phyloP scores from a whole-genome alignment of 805 yeast genomes.

The Metschnikowia bowlesiae region DNA sequence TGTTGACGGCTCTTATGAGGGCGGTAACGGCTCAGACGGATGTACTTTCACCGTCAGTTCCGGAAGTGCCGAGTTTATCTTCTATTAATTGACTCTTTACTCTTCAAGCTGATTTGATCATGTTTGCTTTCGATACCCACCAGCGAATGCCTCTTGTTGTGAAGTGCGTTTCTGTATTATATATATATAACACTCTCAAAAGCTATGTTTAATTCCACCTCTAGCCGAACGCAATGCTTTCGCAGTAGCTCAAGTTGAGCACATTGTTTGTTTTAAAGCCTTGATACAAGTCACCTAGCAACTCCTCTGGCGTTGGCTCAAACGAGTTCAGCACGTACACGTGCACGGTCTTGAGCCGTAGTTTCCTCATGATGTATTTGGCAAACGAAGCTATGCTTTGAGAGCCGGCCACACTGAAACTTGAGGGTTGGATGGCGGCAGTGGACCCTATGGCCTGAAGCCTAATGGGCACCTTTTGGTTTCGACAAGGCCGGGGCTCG shows the following conservation, averaged over 20 bases:
- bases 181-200: neutral
- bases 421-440: constrained; percentile 44
- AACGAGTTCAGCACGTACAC: constrained; percentile 39
- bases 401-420: constrained; percentile 45
- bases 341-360: constrained; percentile 19
- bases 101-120: neutral
- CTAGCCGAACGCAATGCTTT: constrained; percentile 38
- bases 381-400: constrained; percentile 46
- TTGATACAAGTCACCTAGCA: constrained; percentile 27
- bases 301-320: constrained; percentile 40
- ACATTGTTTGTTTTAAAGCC: constrained; percentile 32
- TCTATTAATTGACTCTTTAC: constrained; percentile 10
- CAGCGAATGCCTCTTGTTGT: constrained; percentile 1
- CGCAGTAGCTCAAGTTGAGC: constrained; percentile 37
- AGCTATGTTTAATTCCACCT: neutral
- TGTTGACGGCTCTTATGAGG: constrained; percentile 15
- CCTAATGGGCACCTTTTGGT: constrained; percentile 42
- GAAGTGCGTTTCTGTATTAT: constrained; percentile 3
- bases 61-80: constrained; percentile 17
- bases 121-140: constrained; percentile 13
- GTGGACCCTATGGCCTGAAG: constrained; percentile 61
- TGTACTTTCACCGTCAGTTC: constrained; percentile 17
- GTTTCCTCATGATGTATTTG: constrained; percentile 34
- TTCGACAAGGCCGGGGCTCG: neutral
- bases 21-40: constrained; percentile 19